phyloP scores from a whole-genome alignment of 352 stramenopile species.

The Globisporangium iwayamae region DNA sequence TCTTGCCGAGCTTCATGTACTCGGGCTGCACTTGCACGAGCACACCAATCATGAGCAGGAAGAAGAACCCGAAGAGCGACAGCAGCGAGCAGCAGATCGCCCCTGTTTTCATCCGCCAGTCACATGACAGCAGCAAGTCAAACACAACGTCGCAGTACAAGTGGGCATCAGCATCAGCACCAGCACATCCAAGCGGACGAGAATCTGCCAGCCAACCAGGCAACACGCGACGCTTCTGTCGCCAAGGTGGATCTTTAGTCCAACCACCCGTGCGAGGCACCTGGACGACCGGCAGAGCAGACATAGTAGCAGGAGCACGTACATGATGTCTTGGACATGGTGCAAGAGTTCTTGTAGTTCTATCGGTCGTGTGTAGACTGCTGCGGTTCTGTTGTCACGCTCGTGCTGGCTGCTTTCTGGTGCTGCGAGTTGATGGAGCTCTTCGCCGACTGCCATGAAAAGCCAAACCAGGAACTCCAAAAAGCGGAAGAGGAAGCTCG shows the following conservation, averaged over 20 bases:
- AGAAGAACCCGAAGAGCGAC: constrained; percentile 71
- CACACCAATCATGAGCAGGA: constrained; percentile 60
- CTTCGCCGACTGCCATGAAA: constrained; percentile 9
- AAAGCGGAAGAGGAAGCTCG: constrained; percentile 4
- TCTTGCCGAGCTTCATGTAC: constrained; percentile 84
- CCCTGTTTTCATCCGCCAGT: constrained; percentile 22
- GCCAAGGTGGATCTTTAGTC: constrained; percentile 5
- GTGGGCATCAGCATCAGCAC: not conserved
- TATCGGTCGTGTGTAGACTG: not conserved
- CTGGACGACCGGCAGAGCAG: not conserved
- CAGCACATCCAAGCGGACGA: not conserved
- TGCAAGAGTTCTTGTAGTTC: not conserved
- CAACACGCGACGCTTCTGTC: not conserved
- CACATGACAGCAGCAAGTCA: not conserved
- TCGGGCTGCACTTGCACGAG: constrained; percentile 75
- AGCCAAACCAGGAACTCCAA: constrained; percentile 7
- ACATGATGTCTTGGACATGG: constrained; percentile 43
- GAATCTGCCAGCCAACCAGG: not conserved
- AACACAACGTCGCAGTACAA: not conserved
- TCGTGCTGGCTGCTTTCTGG: not conserved
- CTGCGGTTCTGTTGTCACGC: not conserved
- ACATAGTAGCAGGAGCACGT: constrained; percentile 8
- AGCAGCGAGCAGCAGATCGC: constrained; percentile 75
- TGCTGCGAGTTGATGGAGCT: not conserved
- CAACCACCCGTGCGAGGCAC: not conserved